Base-by-base conservation (phyloP, 148 eudicot species). In the Fagopyrum homotropicum region DNA sequence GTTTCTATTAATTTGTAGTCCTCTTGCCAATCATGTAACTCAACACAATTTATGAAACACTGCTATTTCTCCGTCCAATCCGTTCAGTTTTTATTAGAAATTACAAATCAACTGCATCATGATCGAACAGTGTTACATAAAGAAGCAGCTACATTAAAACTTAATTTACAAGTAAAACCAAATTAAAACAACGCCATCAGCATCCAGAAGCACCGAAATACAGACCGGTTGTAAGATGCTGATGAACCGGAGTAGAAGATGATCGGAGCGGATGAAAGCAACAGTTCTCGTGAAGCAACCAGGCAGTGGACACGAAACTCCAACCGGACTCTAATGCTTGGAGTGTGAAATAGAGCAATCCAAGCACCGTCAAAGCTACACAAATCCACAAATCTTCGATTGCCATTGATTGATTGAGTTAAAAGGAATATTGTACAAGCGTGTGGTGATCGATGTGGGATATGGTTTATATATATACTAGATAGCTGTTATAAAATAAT, bases 241-340 rank as follows among this genome's bases (percentile, higher is more conserved):
- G 12, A 26, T 40, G 44, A 54, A 54, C n/a, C 19, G 5, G 59
- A 15, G 40, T 35, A 3, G 59, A 9, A 11, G n/a, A 15, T 1
- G 71, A 66, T 66, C 46, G 19, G 19, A 40, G 9, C 3, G 17
- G 47, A 66, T 35, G 71, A 66, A 66, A 43, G 71, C 71, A 40
- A 15, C 71, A 14, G 17, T 66, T 40, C 40, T 66, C 71, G 2
- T 66, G 71, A 66, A 66, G 71, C 71, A 66, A 43, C 71, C 71
- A 66, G 8, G 71, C 71, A 4, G 71, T 66, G 11, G 71, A 66
- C 19, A 40, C 46, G 71, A 66, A 66, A 7, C 71, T 43, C 71
- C 71, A 66, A 11, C 47, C 47, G 2, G 71, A 66, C n/a, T 66
- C 71, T 3, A 66, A 6, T 5, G 46, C 15, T 40, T 66, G 71